phyloP scores from a whole-genome alignment of 2,329 filamentous ascomycete genomes.

The Clonostachys sp. region DNA sequence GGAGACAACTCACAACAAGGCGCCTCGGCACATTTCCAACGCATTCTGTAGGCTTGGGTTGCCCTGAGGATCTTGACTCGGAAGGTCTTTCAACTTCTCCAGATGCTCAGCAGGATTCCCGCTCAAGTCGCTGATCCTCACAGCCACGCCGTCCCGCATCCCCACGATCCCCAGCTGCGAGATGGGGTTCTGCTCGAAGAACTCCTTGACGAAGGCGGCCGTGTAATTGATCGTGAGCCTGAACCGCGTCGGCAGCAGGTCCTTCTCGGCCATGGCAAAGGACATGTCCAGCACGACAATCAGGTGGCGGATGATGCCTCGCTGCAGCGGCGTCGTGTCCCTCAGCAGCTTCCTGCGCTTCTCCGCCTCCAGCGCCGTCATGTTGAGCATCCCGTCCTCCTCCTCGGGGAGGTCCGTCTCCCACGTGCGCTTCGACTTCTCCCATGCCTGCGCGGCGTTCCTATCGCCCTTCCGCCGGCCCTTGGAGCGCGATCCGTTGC shows the following conservation, averaged over 20 bases:
- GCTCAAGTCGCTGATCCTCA: slow-evolving; percentile 82
- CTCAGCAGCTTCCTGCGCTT: slow-evolving; percentile 78
- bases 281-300: slow-evolving; percentile 90
- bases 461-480: slow-evolving; percentile 21
- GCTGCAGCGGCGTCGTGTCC: slow-evolving; percentile 91
- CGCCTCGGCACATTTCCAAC: slow-evolving; percentile 88
- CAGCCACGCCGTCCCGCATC: slow-evolving; percentile 87
- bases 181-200: slow-evolving; percentile 98
- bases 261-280: slow-evolving; percentile 91
- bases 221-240: slow-evolving; percentile 78
- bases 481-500: not conserved
- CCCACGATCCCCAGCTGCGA: slow-evolving; percentile 90
- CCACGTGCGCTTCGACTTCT: slow-evolving; percentile 63
- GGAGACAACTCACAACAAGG: slow-evolving; percentile 62
- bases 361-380: slow-evolving; percentile 76
- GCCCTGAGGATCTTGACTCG: slow-evolving; percentile 64
- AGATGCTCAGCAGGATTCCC: slow-evolving; percentile 91
- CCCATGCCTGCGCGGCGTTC: slow-evolving; percentile 55
- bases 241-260: slow-evolving; percentile 84
- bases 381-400: slow-evolving; percentile 73
- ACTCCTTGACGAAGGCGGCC: slow-evolving; percentile 84
- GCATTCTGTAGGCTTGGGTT: slow-evolving; percentile 88
- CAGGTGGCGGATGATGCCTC: slow-evolving; percentile 95
- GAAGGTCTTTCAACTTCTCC: slow-evolving; percentile 64
- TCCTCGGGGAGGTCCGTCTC: slow-evolving; percentile 66